Conservation (phyloP, 805 yeast species). For the Saccharomycodes ludwigii region DNA sequence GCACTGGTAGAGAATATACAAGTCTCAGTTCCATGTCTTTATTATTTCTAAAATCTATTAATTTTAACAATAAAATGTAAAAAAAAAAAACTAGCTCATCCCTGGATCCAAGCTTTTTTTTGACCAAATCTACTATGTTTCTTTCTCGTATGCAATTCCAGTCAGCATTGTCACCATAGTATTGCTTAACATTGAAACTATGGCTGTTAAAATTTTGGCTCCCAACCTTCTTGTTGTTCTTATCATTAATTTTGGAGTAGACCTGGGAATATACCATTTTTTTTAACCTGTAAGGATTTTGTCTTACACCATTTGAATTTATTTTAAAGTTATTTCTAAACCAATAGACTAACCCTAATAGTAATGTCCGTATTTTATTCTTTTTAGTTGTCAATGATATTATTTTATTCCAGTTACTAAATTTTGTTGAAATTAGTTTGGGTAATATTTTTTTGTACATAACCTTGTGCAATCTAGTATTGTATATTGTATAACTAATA, state of each 20-base stretch:
- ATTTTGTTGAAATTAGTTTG: constrained; percentile 13
- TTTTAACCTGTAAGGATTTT: constrained; percentile 10
- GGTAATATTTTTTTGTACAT: constrained; percentile 13
- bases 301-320: constrained; percentile 19
- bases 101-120: constrained; percentile 13
- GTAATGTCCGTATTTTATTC: constrained; percentile 8
- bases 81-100: constrained; percentile 15
- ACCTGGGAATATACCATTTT: constrained; percentile 2
- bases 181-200: constrained; percentile 8
- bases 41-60: constrained; percentile 5
- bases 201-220: constrained; percentile 12
- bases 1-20: constrained; percentile 17
- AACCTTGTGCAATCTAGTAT: constrained; percentile 8
- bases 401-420: constrained; percentile 6
- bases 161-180: background rate
- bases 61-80: constrained; percentile 11
- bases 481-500: constrained; percentile 10
- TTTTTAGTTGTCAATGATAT: background rate
- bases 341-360: constrained; percentile 17
- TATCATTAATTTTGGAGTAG: background rate
- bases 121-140: constrained; percentile 3
- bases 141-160: background rate
- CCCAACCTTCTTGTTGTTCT: constrained; percentile 4
- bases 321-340: constrained; percentile 15
- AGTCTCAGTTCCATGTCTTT: constrained; percentile 3